phyloP scores from a whole-genome alignment of 1,284 basidiomycete genomes.

The Rhizopogon hawkerae region DNA sequence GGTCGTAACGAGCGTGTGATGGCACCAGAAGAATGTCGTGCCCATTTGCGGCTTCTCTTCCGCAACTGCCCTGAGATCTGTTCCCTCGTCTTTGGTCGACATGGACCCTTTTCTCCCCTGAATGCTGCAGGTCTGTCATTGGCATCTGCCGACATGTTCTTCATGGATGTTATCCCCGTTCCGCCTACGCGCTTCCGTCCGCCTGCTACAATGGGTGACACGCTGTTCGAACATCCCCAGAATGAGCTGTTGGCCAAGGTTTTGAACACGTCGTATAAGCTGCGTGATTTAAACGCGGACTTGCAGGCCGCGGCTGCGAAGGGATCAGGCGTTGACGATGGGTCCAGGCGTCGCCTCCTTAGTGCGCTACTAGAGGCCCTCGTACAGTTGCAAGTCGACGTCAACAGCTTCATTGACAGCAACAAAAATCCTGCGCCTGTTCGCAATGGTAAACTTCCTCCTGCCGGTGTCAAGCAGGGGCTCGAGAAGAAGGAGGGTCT shows the following conservation, averaged over 20 bases:
- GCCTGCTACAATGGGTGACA: constrained; percentile 87
- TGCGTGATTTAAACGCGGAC: constrained; percentile 72
- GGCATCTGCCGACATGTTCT: constrained; percentile 93
- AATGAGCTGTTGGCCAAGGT: constrained; percentile 90
- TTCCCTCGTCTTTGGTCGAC: constrained; percentile 85
- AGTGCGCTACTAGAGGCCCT: constrained; percentile 72
- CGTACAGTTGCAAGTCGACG: constrained; percentile 88
- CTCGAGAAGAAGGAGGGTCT: constrained; percentile 99
- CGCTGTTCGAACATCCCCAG: constrained; percentile 92
- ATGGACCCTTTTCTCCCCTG: constrained; percentile 73
- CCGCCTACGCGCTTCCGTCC: constrained; percentile 96
- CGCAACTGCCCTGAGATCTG: constrained; percentile 76
- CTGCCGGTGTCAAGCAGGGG: constrained; percentile 91
- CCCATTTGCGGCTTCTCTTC: constrained; percentile 88
- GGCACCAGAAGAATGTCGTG: constrained; percentile 86
- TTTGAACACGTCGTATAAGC: constrained; percentile 72
- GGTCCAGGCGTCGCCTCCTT: constrained; percentile 53
- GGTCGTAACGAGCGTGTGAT: constrained; percentile 86
- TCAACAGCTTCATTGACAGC: constrained; percentile 97
- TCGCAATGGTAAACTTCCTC: constrained; percentile 87
- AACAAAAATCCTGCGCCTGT: constrained; percentile 87
- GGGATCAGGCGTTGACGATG: constrained; percentile 46
- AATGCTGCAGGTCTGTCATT: constrained; percentile 46
- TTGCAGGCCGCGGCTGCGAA: constrained; percentile 59
- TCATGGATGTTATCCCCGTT: constrained; percentile 88